Conservation (phyloP, 2,329 filamentous ascomycete genomes). For the Podosphaera aphanis region DNA sequence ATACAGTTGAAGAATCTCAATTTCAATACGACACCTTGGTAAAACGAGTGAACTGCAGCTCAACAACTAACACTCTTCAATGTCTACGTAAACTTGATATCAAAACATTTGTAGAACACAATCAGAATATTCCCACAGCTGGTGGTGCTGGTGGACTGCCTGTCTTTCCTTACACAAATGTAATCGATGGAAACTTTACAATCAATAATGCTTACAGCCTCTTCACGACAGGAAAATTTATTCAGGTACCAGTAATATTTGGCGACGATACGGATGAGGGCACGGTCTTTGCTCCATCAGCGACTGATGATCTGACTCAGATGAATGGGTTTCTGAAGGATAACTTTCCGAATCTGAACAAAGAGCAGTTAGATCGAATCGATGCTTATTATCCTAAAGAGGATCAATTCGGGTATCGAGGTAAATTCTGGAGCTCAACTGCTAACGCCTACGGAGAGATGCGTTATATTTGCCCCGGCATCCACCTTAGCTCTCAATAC, state of each 20-base stretch:
- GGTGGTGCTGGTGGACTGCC: constrained; percentile 18
- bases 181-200: constrained; percentile 30
- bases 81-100: constrained; percentile 24
- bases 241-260: constrained; percentile 29
- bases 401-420: constrained; percentile 21
- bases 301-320: constrained; percentile 22
- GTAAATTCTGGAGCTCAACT: constrained; percentile 33
- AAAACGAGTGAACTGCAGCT: constrained; percentile 20
- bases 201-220: constrained; percentile 25
- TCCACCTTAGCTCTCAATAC: constrained; percentile 22
- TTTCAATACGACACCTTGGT: constrained; percentile 29
- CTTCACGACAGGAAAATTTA: constrained; percentile 25
- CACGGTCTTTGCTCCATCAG: constrained; percentile 31
- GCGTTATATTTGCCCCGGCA: constrained; percentile 38
- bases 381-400: constrained; percentile 30
- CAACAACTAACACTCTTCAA: constrained; percentile 17
- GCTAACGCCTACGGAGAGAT: constrained; percentile 39
- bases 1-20: constrained; percentile 23
- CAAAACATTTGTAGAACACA: constrained; percentile 20
- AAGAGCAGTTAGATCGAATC: constrained; percentile 25
- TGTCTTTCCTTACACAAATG: constrained; percentile 29
- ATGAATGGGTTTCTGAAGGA: constrained; percentile 31
- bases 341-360: constrained; percentile 32
- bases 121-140: constrained; percentile 19
- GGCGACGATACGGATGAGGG: constrained; percentile 42